Percentiles rank a stretch among this genome's conserved stretches.
phyloP scores from a whole-genome alignment of 2,329 filamentous ascomycete genomes.

The Geosmithia morbida region DNA sequence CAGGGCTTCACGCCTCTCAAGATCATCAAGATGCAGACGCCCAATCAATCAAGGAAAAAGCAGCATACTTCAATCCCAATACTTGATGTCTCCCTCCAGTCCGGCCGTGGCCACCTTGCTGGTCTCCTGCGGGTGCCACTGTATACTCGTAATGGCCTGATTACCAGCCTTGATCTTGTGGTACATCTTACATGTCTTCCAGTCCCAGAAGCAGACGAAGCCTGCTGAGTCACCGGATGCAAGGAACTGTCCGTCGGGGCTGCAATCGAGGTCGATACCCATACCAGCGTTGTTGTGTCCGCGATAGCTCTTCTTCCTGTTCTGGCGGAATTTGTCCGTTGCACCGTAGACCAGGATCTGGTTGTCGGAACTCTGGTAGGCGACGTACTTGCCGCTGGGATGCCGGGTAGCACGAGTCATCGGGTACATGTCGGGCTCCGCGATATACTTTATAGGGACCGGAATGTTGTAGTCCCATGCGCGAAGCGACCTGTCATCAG shows the following conservation, averaged over 20 bases:
- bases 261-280: slow-evolving; percentile 77
- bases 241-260: slow-evolving; percentile 84
- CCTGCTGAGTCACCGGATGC: slow-evolving; percentile 77
- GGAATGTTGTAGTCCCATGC: slow-evolving; percentile 99
- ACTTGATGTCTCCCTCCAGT: slow-evolving; percentile 74
- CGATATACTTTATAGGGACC: slow-evolving; percentile 96
- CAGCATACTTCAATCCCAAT: slow-evolving; percentile 60
- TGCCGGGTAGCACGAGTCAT: slow-evolving; percentile 78
- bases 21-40: neutral
- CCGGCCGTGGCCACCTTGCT: slow-evolving; percentile 89
- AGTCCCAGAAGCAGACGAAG: slow-evolving; percentile 94
- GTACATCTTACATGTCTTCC: slow-evolving; percentile 99
- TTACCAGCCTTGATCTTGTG: slow-evolving; percentile 86
- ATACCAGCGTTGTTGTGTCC: slow-evolving; percentile 95
- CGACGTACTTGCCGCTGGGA: slow-evolving; percentile 84
- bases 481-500: slow-evolving; percentile 88
- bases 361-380: slow-evolving; percentile 89
- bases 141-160: slow-evolving; percentile 68
- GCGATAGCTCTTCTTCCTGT: slow-evolving; percentile 90
- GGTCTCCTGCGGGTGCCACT: slow-evolving; percentile 96
- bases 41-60: neutral
- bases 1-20: neutral
- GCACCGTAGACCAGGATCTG: slow-evolving; percentile 93
- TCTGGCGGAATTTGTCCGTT: slow-evolving; percentile 91
- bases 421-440: slow-evolving; percentile 94